phyloP scores from a whole-genome alignment of 2,329 filamentous ascomycete species.

The Sclerotinia minor region DNA sequence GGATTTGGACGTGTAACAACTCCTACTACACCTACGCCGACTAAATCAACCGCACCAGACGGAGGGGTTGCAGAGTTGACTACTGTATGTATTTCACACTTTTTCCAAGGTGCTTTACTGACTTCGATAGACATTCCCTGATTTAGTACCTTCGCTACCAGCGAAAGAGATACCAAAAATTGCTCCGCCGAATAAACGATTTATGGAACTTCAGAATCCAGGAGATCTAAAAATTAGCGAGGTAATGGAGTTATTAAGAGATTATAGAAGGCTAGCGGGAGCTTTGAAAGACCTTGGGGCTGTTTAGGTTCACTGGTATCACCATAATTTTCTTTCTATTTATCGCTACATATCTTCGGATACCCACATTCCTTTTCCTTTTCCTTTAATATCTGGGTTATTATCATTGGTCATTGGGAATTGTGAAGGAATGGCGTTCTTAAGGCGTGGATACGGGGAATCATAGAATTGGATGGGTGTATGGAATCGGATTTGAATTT shows the following conservation, averaged over 20 bases:
- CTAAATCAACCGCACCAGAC: constrained; percentile 47
- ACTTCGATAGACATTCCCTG: constrained; percentile 57
- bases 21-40: constrained; percentile 45
- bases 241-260: constrained; percentile 67
- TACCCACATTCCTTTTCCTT: neutral
- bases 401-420: neutral
- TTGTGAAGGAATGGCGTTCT: neutral
- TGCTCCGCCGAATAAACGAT: constrained; percentile 68
- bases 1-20: constrained; percentile 63
- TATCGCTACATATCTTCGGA: constrained; percentile 1
- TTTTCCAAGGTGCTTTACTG: neutral
- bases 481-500: constrained; percentile 14
- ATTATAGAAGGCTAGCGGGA: constrained; percentile 71
- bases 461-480: constrained; percentile 20
- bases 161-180: constrained; percentile 58
- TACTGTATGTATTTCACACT: constrained; percentile 48
- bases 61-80: constrained; percentile 54
- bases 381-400: neutral
- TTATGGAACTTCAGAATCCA: constrained; percentile 70
- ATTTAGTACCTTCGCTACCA: constrained; percentile 56
- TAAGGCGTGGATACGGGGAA: neutral
- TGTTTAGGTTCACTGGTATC: constrained; percentile 43
- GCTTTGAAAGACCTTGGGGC: constrained; percentile 63
- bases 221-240: constrained; percentile 72
- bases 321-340: constrained; percentile 16